These are phyloP conservation scores for Diplotaxis tenuifolia DNA, from an alignment of 345 rosid species.

Conservation along the genomic window DNA sequence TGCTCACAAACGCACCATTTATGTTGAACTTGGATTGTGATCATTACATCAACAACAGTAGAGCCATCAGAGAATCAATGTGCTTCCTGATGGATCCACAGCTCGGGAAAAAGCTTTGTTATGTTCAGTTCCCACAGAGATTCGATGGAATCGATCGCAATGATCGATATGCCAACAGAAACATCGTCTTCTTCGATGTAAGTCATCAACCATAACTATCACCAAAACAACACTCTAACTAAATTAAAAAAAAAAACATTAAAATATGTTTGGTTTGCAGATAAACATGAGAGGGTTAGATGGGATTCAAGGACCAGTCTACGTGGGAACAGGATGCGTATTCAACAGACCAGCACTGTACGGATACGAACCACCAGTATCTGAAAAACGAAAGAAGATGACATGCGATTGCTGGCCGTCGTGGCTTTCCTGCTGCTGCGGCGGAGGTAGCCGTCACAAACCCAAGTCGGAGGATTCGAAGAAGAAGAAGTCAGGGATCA, in stretches of 20 bases:
- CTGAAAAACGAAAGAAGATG: conserved; percentile 86
- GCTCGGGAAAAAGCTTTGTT: conserved; percentile 93
- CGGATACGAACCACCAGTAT: conserved; percentile 90
- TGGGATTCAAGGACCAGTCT: conserved; percentile 95
- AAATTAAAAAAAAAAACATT: background rate
- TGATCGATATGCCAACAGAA: conserved; percentile 93
- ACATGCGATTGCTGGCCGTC: conserved; percentile 99
- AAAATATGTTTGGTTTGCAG: conserved; percentile 33
- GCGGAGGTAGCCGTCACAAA: conserved; percentile 68
- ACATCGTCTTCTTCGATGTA: conserved; percentile 91
- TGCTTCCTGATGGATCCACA: conserved; percentile 98
- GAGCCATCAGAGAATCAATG: conserved; percentile 90
- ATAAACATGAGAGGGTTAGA: conserved; percentile 92
- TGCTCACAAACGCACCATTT: conserved; percentile 91
- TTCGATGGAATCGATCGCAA: conserved; percentile 94
- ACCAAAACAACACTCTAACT: background rate
- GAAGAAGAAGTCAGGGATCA: conserved; percentile 67
- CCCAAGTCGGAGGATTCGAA: conserved; percentile 54
- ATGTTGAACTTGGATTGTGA: conserved; percentile 93
- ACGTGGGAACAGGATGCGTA: conserved; percentile 95
- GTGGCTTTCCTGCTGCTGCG: conserved; percentile 91
- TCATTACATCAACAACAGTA: conserved; percentile 91
- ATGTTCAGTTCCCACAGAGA: conserved; percentile 95
- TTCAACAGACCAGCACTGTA: conserved; percentile 92
- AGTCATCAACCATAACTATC: conserved; percentile 33